phyloP scores from a whole-genome alignment of 768 basidiomycete species.

The Hygrocybe punicea region DNA sequence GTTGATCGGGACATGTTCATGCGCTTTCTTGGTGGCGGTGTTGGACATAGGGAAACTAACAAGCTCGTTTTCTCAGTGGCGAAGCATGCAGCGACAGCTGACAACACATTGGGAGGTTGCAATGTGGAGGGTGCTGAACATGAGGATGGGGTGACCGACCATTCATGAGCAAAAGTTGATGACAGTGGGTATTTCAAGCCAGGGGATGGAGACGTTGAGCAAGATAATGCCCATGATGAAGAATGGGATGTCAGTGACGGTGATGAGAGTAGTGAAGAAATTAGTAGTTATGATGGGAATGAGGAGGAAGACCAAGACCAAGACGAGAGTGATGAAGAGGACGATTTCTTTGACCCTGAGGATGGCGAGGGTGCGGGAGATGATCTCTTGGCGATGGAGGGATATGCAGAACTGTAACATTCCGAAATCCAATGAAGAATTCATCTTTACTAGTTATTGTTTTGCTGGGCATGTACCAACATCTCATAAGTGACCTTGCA shows the following conservation, averaged over 20 bases:
- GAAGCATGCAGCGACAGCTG: slow-evolving; percentile 32
- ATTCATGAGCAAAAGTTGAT: neutral
- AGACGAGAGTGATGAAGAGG: neutral
- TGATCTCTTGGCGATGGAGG: no score
- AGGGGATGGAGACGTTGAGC: no score
- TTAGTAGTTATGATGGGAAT: neutral
- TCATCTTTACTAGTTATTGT: no score
- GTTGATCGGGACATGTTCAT: no score
- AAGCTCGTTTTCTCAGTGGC: slow-evolving; percentile 41
- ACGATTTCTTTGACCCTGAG: neutral
- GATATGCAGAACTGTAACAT: no score
- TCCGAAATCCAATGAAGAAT: no score
- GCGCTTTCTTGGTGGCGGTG: no score
- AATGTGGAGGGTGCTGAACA: neutral
- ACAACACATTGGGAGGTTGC: slow-evolving; percentile 28
- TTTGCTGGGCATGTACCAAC: no score
- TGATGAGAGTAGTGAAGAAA: neutral
- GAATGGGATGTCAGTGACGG: neutral
- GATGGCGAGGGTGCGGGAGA: neutral
- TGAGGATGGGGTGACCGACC: no score
- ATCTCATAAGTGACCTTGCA: no score
- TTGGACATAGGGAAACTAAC: neutral
- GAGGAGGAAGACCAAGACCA: neutral
- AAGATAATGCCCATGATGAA: no score
- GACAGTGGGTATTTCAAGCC: neutral